phyloP scores from a whole-genome alignment of 305 asterid genomes.

The Salvia sclarea region DNA sequence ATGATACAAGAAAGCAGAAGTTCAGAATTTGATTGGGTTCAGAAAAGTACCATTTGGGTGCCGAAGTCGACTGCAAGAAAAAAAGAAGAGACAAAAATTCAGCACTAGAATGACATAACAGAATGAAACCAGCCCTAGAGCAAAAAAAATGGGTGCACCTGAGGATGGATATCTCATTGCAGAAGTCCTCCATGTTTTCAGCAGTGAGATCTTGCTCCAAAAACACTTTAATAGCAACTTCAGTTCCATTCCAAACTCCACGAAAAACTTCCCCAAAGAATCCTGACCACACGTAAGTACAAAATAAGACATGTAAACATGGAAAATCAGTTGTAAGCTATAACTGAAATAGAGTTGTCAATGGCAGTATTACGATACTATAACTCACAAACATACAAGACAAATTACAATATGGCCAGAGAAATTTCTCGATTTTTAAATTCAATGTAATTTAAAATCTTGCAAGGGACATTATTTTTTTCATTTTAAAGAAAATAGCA shows the following conservation, averaged over 20 bases:
- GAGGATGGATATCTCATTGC: conserved; percentile 94
- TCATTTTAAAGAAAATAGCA: not conserved
- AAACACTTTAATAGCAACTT: conserved; percentile 95
- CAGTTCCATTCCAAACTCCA: conserved; percentile 97
- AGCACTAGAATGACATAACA: conserved; percentile 39
- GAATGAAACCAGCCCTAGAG: conserved; percentile 25
- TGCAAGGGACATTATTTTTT: not conserved
- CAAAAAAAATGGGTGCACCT: conserved; percentile 50
- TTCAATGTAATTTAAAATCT: not conserved
- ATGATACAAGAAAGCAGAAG: conserved; percentile 16
- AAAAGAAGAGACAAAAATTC: conserved; percentile 37
- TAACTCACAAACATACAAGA: conserved; percentile 11
- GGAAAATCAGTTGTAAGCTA: conserved; percentile 21
- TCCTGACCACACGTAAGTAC: conserved; percentile 47
- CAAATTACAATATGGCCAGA: conserved; percentile 4
- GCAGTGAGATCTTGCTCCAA: conserved; percentile 98
- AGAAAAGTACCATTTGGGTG: conserved; percentile 91
- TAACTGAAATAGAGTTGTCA: conserved; percentile 24
- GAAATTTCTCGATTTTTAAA: not conserved
- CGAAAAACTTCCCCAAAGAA: conserved; percentile 99
- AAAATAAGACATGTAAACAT: conserved; percentile 4
- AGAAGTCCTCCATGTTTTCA: conserved; percentile 98
- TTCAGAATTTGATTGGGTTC: conserved; percentile 27
- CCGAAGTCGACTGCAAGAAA: conserved; percentile 85
- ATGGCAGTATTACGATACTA: conserved; percentile 12